Base-by-base conservation (phyloP, 257 asterid species). In the Ilex asprella region DNA sequence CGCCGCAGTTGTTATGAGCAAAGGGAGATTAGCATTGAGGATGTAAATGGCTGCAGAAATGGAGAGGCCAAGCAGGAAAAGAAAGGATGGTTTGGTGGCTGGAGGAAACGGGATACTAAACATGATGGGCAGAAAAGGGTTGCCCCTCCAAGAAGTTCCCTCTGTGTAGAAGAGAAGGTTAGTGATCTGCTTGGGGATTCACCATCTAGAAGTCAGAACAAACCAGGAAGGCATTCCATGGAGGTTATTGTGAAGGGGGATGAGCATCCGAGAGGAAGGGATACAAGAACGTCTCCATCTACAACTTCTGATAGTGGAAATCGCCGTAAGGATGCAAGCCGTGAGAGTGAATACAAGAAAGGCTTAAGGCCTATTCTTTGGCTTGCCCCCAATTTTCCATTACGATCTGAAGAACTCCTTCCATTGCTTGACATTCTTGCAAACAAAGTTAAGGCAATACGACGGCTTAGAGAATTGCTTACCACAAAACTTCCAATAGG, bases 341-440 rank as follows among this genome's bases (percentile, higher is more conserved):
- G 79, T 15, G 98, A 91, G 78, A 91, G 76, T 64, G 97, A 88
- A 87, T 92, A 92, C 61, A 92, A 92, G 76, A 92, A 86, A 80
- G 97, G 95, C 57, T 76, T 92, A 82, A 92, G 98, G 82, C 98
- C 98, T 16, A 59, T 86, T 73, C 91, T 92, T 27, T 92, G 96
- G 95, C 95, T 92, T 59, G 82, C 97, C 47, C 95, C 97, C 2
- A 88, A 92, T 75, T 92, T 92, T 71, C 97, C 93, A 0, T 74
- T 92, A 58, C 77, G 72, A 75, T 83, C 95, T 32, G 98, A 92
- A 60, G 97, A 92, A 69, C 83, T 92, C 58, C 78, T 92, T 44
- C 98, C 98, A 11, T 79, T 92, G 76, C 98, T 92, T 39, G 98
- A 92, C 75, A 92, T 92, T 72, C 78, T 92, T 47, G 98, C 97